These are phyloP conservation scores for Jacaranda copaia DNA, from an alignment of 257 asterid genomes.

Conservation along the genomic window DNA sequence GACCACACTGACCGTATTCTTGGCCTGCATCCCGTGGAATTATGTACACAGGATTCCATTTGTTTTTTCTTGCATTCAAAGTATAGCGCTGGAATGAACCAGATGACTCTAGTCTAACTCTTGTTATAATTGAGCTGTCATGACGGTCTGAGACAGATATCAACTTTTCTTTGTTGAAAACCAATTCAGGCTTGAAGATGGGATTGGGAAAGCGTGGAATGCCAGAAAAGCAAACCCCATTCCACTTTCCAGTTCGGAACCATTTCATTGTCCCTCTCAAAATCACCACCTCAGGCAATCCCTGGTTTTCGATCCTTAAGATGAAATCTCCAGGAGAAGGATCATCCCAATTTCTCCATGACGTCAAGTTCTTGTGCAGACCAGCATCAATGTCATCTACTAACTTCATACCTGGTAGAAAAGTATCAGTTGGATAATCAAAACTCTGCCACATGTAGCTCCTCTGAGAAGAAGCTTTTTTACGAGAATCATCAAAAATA, in stretches of 20 bases:
- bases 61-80: constrained; percentile 22
- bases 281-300: constrained; percentile 32
- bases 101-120: constrained; percentile 12
- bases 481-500: constrained; percentile 5
- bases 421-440: constrained; percentile 44
- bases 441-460: constrained; percentile 48
- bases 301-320: constrained; percentile 22
- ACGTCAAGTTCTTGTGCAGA: constrained; percentile 33
- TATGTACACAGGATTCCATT: constrained; percentile 25
- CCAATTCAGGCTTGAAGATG: not conserved
- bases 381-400: constrained; percentile 7
- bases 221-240: constrained; percentile 39
- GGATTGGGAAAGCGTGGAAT: constrained; percentile 6
- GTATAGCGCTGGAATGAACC: constrained; percentile 2
- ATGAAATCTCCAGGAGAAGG: constrained; percentile 43
- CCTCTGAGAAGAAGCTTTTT: not conserved
- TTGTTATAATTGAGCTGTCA: constrained; percentile 15
- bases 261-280: not conserved
- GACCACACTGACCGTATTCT: constrained; percentile 40
- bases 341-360: constrained; percentile 43
- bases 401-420: constrained; percentile 38
- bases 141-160: not conserved
- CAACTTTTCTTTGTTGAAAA: constrained; percentile 13
- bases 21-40: constrained; percentile 34
- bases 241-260: constrained; percentile 44